Evolutionary conservation across 1,284 basidiomycete genomes (phyloP).

Genomic region (Fomitiporia mediterranea): DNA sequence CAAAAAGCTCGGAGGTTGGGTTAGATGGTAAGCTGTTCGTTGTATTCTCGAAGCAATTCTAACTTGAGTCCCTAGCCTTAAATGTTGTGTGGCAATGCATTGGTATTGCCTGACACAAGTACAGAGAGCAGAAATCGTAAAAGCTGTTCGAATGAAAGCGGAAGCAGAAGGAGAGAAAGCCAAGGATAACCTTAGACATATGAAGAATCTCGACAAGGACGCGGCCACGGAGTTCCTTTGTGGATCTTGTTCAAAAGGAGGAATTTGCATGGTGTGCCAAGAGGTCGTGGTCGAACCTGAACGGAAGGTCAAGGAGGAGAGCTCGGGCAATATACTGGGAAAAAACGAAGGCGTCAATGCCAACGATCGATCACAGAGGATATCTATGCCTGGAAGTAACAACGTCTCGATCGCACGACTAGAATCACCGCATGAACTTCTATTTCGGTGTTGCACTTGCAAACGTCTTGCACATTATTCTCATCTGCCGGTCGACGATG

Average conservation of each 20-base stretch:
- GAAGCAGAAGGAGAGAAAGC: slow-evolving; percentile 25
- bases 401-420: slow-evolving; percentile 20
- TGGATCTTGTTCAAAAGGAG: slow-evolving; percentile 67
- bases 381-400: too few relatives aligned
- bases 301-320: slow-evolving; percentile 29
- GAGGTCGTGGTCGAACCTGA: slow-evolving; percentile 50
- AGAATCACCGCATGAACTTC: slow-evolving; percentile 38
- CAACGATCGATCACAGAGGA: slow-evolving; percentile 7
- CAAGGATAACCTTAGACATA: slow-evolving; percentile 30
- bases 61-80: slow-evolving; percentile 43
- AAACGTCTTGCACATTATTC: slow-evolving; percentile 77
- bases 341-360: slow-evolving; percentile 15
- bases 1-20: slow-evolving; percentile 72
- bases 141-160: slow-evolving; percentile 44
- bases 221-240: slow-evolving; percentile 79
- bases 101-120: slow-evolving; percentile 70
- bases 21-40: slow-evolving; percentile 61
- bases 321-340: slow-evolving; percentile 30
- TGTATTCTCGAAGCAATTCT: slow-evolving; percentile 10
- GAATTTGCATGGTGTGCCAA: slow-evolving; percentile 74
- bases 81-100: slow-evolving; percentile 73
- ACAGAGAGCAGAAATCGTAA: slow-evolving; percentile 70
- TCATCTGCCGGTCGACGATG: slow-evolving; percentile 51
- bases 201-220: slow-evolving; percentile 41
- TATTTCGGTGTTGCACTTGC: slow-evolving; percentile 80